Conservation (phyloP, 2,329 filamentous ascomycete genomes). For the Cercospora sojina region DNA sequence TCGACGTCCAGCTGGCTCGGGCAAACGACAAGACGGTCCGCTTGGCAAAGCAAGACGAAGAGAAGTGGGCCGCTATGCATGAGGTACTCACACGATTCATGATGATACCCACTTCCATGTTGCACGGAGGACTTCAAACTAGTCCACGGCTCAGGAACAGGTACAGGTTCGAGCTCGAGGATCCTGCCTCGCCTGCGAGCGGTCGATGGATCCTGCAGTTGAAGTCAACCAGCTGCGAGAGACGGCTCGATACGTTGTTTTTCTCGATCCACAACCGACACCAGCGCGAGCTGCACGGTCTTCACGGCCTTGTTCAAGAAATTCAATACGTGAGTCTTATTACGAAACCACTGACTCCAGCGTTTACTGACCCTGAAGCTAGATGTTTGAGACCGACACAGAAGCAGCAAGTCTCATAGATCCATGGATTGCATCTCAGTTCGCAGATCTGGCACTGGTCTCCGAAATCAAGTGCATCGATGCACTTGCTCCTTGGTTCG, state of each 20-base stretch:
- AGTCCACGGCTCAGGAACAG: constrained; percentile 26
- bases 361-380: not conserved
- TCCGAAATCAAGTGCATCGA: constrained; percentile 23
- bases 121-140: constrained; percentile 20
- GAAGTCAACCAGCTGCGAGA: constrained; percentile 11
- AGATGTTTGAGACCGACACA: constrained; percentile 32
- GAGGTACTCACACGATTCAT: constrained; percentile 22
- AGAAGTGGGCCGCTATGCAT: constrained; percentile 44
- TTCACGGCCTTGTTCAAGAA: constrained; percentile 29
- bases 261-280: constrained; percentile 34
- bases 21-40: constrained; percentile 40
- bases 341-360: not conserved
- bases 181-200: constrained; percentile 3
- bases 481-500: constrained; percentile 20
- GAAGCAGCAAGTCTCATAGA: constrained; percentile 29
- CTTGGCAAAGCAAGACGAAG: constrained; percentile 40
- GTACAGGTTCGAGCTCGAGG: constrained; percentile 11
- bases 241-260: constrained; percentile 20
- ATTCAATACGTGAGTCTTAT: constrained; percentile 22
- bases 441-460: constrained; percentile 34
- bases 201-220: constrained; percentile 8
- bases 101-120: constrained; percentile 9
- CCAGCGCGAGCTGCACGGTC: constrained; percentile 25
- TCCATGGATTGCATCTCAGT: constrained; percentile 27
- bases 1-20: constrained; percentile 43